Percentiles rank a stretch among this genome's conserved stretches.
phyloP scores from a whole-genome alignment of 441 rosid genomes.

The Adansonia grandidieri region DNA sequence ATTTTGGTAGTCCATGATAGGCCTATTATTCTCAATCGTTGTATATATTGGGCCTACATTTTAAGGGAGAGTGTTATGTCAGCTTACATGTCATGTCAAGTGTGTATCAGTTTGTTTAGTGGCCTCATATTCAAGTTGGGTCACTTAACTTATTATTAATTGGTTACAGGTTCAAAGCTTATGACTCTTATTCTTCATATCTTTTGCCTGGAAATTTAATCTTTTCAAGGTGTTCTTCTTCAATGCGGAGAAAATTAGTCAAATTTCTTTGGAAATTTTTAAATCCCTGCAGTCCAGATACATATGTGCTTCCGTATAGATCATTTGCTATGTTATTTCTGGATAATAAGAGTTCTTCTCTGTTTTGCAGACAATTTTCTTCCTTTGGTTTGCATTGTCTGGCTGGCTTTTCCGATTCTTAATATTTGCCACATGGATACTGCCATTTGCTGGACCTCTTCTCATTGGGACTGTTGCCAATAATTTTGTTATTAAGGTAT shows the following conservation, averaged over 20 bases:
- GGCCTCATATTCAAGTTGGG: neutral
- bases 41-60: neutral
- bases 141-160: neutral
- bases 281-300: neutral
- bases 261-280: slow-evolving; percentile 4
- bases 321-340: slow-evolving; percentile 1
- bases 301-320: neutral
- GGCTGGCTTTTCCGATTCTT: slow-evolving; percentile 92
- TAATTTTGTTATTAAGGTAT: slow-evolving; percentile 84
- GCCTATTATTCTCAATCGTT: neutral
- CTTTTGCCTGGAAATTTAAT: neutral
- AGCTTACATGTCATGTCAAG: neutral
- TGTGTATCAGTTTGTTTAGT: neutral
- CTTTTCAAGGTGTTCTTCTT: slow-evolving; percentile 3
- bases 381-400: slow-evolving; percentile 91
- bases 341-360: slow-evolving; percentile 9
- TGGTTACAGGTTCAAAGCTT: neutral
- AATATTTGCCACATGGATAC: slow-evolving; percentile 72
- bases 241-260: neutral
- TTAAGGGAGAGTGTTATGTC: neutral
- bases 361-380: slow-evolving; percentile 68
- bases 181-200: neutral
- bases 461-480: slow-evolving; percentile 90
- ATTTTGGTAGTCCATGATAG: neutral
- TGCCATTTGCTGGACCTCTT: slow-evolving; percentile 96